Conservation (phyloP, 768 basidiomycete species). For the Hericium rajendrae region DNA sequence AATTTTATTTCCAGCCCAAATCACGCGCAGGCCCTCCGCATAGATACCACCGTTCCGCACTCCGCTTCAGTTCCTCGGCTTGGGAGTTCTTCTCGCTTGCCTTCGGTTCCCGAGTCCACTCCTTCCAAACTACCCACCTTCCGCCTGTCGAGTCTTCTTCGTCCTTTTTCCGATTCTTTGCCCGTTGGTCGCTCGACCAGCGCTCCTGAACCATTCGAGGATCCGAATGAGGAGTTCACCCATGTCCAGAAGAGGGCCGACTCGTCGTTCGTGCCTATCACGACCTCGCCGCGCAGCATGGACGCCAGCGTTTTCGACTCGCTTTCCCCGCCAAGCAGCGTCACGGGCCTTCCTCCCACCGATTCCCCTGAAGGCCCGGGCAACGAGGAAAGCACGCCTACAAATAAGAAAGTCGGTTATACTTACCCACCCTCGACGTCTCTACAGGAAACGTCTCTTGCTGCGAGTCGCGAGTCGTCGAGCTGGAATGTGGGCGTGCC, state of each 20-base stretch:
- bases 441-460: background rate
- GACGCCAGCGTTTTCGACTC: background rate
- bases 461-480: slow-evolving; percentile 6
- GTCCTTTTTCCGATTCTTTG: slow-evolving; percentile 53
- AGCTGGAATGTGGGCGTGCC: slow-evolving; percentile 13
- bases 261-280: slow-evolving; percentile 38
- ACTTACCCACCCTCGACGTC: slow-evolving; percentile 12
- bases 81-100: slow-evolving; percentile 1
- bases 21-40: slow-evolving; percentile 24
- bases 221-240: slow-evolving; percentile 60
- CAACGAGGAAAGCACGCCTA: slow-evolving; percentile 1
- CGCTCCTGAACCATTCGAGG: slow-evolving; percentile 25
- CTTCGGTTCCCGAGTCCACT: slow-evolving; percentile 17
- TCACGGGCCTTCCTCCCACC: background rate
- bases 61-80: slow-evolving; percentile 3
- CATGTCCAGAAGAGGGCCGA: slow-evolving; percentile 49
- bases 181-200: slow-evolving; percentile 26
- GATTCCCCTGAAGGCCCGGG: background rate
- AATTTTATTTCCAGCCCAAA: slow-evolving; percentile 24
- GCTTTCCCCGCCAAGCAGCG: background rate
- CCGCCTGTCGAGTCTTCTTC: slow-evolving; percentile 53
- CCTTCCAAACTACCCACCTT: slow-evolving; percentile 31
- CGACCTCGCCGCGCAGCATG: slow-evolving; percentile 1
- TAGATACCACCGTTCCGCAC: slow-evolving; percentile 49
- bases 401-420: slow-evolving; percentile 1